Conservation (phyloP, 345 rosid genomes). For the Linum lewisii region DNA sequence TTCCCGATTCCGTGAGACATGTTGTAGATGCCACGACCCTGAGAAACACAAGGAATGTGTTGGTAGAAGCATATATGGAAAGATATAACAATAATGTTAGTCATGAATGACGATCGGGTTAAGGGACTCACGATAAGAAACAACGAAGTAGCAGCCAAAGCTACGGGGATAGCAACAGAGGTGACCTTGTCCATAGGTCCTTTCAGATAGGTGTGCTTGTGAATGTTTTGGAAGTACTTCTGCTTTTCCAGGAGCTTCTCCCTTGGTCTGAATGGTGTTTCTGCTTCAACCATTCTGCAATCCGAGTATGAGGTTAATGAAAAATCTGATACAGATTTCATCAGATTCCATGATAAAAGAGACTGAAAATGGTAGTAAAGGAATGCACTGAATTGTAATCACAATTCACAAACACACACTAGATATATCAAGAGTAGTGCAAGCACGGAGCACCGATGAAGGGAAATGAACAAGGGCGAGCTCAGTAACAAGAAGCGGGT, state of each 20-base stretch:
- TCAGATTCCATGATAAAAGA: no score
- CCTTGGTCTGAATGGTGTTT: conserved; percentile 65
- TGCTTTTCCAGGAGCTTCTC: conserved; percentile 84
- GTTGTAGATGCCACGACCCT: conserved; percentile 86
- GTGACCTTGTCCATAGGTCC: conserved; percentile 78
- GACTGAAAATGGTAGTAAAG: no score
- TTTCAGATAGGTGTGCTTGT: conserved; percentile 71
- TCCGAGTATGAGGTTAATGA: not conserved
- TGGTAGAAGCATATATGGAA: not conserved
- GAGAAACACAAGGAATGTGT: conserved; percentile 7
- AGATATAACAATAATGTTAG: no score
- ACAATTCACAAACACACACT: no score
- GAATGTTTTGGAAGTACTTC: conserved; percentile 62
- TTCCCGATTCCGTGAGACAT: conserved; percentile 80
- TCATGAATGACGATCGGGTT: not conserved
- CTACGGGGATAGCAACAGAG: conserved; percentile 74
- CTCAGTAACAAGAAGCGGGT: no score
- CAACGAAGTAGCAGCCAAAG: conserved; percentile 48
- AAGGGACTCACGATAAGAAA: conserved; percentile 59
- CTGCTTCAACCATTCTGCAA: conserved; percentile 44
- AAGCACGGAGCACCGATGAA: no score
- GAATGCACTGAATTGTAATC: no score
- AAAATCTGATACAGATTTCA: no score
- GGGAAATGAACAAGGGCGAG: no score
- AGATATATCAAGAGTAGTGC: no score